Conservation (phyloP, 805 yeast genomes). For the Yamadazyma olivae region DNA sequence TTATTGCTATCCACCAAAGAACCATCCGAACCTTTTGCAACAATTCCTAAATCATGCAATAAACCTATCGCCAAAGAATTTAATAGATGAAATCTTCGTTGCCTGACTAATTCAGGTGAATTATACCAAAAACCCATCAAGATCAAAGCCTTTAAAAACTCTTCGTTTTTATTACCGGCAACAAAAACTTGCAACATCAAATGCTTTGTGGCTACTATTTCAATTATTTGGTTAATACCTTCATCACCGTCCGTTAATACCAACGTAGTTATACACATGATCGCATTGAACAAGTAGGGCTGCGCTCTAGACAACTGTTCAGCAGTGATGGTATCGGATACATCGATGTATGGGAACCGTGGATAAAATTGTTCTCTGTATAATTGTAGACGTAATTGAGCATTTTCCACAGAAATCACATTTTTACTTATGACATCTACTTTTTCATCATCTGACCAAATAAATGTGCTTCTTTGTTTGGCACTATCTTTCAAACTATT, state of each 20-base stretch:
- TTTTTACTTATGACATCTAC: conserved; percentile 59
- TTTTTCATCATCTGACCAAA: conserved; percentile 17
- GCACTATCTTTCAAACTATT: conserved; percentile 45
- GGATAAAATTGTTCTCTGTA: conserved; percentile 49
- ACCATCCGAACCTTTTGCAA: conserved; percentile 39
- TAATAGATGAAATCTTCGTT: conserved; percentile 72
- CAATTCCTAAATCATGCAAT: conserved; percentile 74
- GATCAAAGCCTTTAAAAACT: conserved; percentile 60
- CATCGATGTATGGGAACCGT: conserved; percentile 54
- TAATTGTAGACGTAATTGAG: conserved; percentile 47
- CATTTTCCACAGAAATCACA: conserved; percentile 56
- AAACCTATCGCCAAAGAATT: conserved; percentile 62
- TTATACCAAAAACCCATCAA: conserved; percentile 77
- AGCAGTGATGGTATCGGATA: conserved; percentile 43
- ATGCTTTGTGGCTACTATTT: conserved; percentile 50
- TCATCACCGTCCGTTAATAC: conserved; percentile 31
- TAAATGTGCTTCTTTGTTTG: conserved; percentile 35
- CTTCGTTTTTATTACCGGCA: conserved; percentile 67
- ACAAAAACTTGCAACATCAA: conserved; percentile 60
- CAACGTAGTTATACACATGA: conserved; percentile 60
- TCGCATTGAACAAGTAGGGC: conserved; percentile 62
- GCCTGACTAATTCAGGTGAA: conserved; percentile 76
- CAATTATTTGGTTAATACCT: conserved; percentile 46
- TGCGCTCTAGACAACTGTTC: conserved; percentile 46
- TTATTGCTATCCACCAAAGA: conserved; percentile 1